Evolutionary conservation across 306 rosid species (phyloP).

Genomic region (Begonia peltatifolia): DNA sequence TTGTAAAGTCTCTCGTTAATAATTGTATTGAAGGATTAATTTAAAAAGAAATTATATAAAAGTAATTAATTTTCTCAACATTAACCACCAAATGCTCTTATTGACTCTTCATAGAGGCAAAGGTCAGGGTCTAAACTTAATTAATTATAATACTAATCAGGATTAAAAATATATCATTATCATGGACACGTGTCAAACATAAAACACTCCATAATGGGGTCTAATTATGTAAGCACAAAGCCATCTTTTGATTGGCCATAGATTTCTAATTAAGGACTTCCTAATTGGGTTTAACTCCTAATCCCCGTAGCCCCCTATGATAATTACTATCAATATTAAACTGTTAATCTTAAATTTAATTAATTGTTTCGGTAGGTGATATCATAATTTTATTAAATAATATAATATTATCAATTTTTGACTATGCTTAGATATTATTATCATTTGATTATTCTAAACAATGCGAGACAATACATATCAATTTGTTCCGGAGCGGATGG

Average conservation of each 20-base stretch:
- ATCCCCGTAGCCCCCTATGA: not conserved
- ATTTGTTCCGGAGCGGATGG: too few relatives aligned
- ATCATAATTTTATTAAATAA: too few relatives aligned
- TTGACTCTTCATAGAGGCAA: slow-evolving; percentile 10
- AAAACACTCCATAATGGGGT: slow-evolving; percentile 15
- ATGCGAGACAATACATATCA: too few relatives aligned
- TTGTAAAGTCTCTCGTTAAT: too few relatives aligned
- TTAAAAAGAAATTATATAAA: too few relatives aligned
- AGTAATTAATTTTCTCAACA: too few relatives aligned
- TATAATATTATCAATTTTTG: too few relatives aligned
- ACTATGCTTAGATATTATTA: too few relatives aligned
- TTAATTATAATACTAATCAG: not conserved
- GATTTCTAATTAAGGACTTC: not conserved
- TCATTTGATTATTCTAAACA: too few relatives aligned
- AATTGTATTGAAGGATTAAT: too few relatives aligned
- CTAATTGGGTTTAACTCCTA: not conserved
- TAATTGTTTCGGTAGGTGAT: too few relatives aligned
- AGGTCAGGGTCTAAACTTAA: slow-evolving; percentile 3
- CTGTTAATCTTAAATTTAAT: too few relatives aligned
- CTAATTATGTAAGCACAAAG: slow-evolving; percentile 25
- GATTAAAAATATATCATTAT: slow-evolving; percentile 1
- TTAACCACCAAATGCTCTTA: not conserved
- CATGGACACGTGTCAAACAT: slow-evolving; percentile 22
- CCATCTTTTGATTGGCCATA: slow-evolving; percentile 25
- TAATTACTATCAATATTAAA: not conserved